Percentiles rank a stretch among this genome's conserved stretches.
phyloP scores from a whole-genome alignment of 2,329 filamentous ascomycete species.

The Trichoderma pleuroti region DNA sequence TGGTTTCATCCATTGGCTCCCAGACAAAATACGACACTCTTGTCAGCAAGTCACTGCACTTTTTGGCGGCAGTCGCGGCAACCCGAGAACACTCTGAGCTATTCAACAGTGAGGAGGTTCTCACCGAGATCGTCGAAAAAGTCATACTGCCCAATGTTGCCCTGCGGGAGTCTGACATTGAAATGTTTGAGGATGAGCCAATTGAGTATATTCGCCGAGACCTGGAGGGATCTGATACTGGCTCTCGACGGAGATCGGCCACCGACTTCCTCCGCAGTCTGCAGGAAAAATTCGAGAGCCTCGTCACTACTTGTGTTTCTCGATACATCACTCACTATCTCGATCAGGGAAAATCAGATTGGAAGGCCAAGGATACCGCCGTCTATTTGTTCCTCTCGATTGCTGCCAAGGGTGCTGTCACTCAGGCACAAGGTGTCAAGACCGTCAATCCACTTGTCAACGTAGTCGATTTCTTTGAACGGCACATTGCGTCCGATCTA shows the following conservation, averaged over 20 bases:
- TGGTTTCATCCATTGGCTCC: slow-evolving; percentile 79
- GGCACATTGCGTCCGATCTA: slow-evolving; percentile 85
- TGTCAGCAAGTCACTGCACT: slow-evolving; percentile 91
- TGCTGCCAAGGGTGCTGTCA: slow-evolving; percentile 85
- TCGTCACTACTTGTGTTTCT: slow-evolving; percentile 83
- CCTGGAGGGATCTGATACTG: slow-evolving; percentile 91
- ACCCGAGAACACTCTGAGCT: slow-evolving; percentile 73
- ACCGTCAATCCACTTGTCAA: slow-evolving; percentile 84
- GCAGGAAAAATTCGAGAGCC: slow-evolving; percentile 79
- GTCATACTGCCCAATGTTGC: slow-evolving; percentile 92
- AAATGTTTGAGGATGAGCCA: slow-evolving; percentile 96
- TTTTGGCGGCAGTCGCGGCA: slow-evolving; percentile 83
- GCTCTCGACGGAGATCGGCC: slow-evolving; percentile 85
- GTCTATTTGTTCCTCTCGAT: slow-evolving; percentile 94
- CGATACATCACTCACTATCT: slow-evolving; percentile 86
- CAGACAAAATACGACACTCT: slow-evolving; percentile 93
- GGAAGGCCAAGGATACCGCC: slow-evolving; percentile 98
- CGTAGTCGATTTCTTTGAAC: slow-evolving; percentile 92
- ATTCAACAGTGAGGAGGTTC: slow-evolving; percentile 77
- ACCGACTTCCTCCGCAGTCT: slow-evolving; percentile 91
- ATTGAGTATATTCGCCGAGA: slow-evolving; percentile 97
- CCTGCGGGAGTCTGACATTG: slow-evolving; percentile 86
- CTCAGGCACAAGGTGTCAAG: slow-evolving; percentile 83
- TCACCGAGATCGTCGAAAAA: slow-evolving; percentile 89
- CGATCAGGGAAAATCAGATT: slow-evolving; percentile 74